Evolutionary conservation across 73 alveolate species (phyloP).

Genomic region (Paraurostyla sp.): DNA sequence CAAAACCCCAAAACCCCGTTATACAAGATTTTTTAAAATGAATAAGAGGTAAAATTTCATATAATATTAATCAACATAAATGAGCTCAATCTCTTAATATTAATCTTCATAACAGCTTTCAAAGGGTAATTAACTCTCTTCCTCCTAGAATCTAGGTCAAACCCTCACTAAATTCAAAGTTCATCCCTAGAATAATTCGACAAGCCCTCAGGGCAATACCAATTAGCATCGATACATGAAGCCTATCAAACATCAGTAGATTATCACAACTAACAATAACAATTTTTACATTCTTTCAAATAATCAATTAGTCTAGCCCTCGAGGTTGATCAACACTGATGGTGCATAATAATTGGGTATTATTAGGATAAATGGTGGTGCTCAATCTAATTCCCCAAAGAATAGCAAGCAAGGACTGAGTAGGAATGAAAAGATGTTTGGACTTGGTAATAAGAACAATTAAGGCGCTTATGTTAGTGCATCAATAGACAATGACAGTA

Average conservation of each 20-base stretch:
- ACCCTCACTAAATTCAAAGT: background rate
- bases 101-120: background rate
- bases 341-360: too few species aligned
- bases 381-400: conserved; percentile 17
- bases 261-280: too few species aligned
- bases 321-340: background rate
- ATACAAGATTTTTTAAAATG: background rate
- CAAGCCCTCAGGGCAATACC: background rate
- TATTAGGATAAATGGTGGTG: background rate
- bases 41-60: background rate
- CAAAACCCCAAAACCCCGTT: conserved; percentile 30
- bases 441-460: background rate
- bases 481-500: background rate
- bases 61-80: background rate
- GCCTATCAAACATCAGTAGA: background rate
- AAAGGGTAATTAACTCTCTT: too few species aligned
- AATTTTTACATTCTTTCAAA: conserved; percentile 1
- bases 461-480: background rate
- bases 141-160: background rate
- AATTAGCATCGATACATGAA: conserved; percentile 7
- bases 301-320: background rate
- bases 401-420: background rate
- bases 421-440: background rate
- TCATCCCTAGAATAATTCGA: background rate
- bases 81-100: background rate